Evolutionary conservation across 2,329 filamentous ascomycete species (phyloP).

Genomic region (Cercospora zeae-maydis): DNA sequence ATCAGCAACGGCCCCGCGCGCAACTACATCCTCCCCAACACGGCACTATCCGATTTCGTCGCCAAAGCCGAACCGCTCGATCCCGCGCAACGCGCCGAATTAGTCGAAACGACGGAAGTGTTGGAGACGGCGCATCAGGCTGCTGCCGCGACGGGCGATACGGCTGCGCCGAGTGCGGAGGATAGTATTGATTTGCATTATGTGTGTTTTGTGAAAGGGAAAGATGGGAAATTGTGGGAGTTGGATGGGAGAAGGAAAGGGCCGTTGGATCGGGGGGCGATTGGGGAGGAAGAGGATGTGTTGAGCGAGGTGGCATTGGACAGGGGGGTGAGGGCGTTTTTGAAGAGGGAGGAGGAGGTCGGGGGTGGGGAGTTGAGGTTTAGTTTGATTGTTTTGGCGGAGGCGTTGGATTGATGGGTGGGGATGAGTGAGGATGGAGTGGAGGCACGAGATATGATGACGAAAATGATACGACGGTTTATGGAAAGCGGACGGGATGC

Average conservation of each 20-base stretch:
- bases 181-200: slow-evolving; percentile 90
- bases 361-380: slow-evolving; percentile 60
- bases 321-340: slow-evolving; percentile 61
- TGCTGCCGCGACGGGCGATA: slow-evolving; percentile 75
- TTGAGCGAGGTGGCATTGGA: slow-evolving; percentile 68
- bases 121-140: slow-evolving; percentile 75
- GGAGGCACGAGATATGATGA: background rate
- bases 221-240: slow-evolving; percentile 68
- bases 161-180: slow-evolving; percentile 70
- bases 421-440: background rate
- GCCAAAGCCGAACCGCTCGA: slow-evolving; percentile 65
- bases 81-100: slow-evolving; percentile 62
- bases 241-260: slow-evolving; percentile 72
- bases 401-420: slow-evolving; percentile 50
- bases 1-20: slow-evolving; percentile 71
- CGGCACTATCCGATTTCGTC: slow-evolving; percentile 63
- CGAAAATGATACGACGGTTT: background rate
- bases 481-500: background rate
- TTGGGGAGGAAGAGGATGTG: slow-evolving; percentile 47
- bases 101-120: slow-evolving; percentile 72
- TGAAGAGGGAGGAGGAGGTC: slow-evolving; percentile 55
- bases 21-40: slow-evolving; percentile 55
- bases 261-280: slow-evolving; percentile 59
- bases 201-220: slow-evolving; percentile 83
- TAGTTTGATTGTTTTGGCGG: slow-evolving; percentile 59